Evolutionary conservation across 768 basidiomycete species (phyloP).

Genomic region (Pleurotus pulmonarius): DNA sequence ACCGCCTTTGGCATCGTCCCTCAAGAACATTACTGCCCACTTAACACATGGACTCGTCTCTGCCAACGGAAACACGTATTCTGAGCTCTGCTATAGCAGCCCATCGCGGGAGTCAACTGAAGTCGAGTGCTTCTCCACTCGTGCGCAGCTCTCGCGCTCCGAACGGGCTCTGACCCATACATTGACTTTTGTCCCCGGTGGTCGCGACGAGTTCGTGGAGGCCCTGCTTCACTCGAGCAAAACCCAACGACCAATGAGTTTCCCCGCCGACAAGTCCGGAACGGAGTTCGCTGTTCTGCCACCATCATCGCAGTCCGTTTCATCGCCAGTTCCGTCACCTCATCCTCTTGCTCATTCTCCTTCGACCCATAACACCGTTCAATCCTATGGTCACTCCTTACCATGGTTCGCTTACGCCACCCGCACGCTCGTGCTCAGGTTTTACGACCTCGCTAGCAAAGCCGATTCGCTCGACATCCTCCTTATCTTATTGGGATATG

Average conservation of each 20-base stretch:
- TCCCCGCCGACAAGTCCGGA: constrained; percentile 32
- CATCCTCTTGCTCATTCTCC: constrained; percentile 2
- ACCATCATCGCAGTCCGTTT: background rate
- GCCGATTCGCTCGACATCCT: constrained; percentile 96
- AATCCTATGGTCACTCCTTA: constrained; percentile 54
- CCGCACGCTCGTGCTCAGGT: constrained; percentile 68
- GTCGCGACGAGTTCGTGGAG: constrained; percentile 47
- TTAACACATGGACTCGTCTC: constrained; percentile 37
- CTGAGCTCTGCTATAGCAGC: constrained; percentile 47
- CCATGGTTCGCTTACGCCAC: constrained; percentile 91
- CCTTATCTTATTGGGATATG: constrained; percentile 88
- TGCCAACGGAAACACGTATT: constrained; percentile 41
- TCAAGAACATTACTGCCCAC: constrained; percentile 46
- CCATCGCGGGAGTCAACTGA: constrained; percentile 7
- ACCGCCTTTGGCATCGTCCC: constrained; percentile 38
- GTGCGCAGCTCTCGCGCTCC: constrained; percentile 28
- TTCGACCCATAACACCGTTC: constrained; percentile 22
- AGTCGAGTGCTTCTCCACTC: constrained; percentile 16
- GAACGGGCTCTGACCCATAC: constrained; percentile 39
- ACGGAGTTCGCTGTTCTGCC: constrained; percentile 51
- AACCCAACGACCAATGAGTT: constrained; percentile 9
- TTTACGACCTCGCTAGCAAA: constrained; percentile 88
- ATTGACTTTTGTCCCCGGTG: constrained; percentile 45
- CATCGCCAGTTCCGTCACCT: constrained; percentile 11
- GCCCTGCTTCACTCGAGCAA: constrained; percentile 21